A percentile compares a stretch with the other conserved stretches of the same genome.
phyloP scores from a whole-genome alignment of 2,329 filamentous ascomycete species.

The Thermochaetoides dissita region DNA sequence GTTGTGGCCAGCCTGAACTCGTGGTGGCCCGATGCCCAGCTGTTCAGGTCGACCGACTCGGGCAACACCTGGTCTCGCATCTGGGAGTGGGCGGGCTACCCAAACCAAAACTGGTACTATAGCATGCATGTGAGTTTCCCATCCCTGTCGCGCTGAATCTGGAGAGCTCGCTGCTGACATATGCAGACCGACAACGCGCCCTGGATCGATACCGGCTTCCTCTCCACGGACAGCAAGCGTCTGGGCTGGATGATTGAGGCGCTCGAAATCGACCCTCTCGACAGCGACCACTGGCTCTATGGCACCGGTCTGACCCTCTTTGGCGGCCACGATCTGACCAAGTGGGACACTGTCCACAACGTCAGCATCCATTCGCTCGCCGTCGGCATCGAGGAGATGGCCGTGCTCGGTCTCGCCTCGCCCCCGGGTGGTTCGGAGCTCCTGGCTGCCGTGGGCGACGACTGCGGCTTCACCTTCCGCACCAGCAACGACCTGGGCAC shows the following conservation, averaged over 20 bases:
- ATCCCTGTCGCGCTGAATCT: too few relatives aligned
- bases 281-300: slow-evolving; percentile 47
- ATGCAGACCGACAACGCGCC: slow-evolving; percentile 33
- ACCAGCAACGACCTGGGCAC: slow-evolving; percentile 24
- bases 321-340: slow-evolving; percentile 36
- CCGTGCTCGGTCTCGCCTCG: slow-evolving; percentile 34
- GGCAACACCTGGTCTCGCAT: slow-evolving; percentile 39
- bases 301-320: slow-evolving; percentile 34
- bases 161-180: not conserved
- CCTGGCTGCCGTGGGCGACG: slow-evolving; percentile 36
- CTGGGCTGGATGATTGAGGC: slow-evolving; percentile 50
- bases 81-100: slow-evolving; percentile 37
- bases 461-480: slow-evolving; percentile 36
- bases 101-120: slow-evolving; percentile 32
- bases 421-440: slow-evolving; percentile 36
- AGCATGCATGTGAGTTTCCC: slow-evolving; percentile 9
- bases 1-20: slow-evolving; percentile 43
- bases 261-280: slow-evolving; percentile 42
- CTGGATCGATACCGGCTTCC: slow-evolving; percentile 37
- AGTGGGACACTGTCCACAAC: slow-evolving; percentile 37
- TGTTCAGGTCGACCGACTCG: slow-evolving; percentile 41
- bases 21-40: slow-evolving; percentile 44
- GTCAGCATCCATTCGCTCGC: slow-evolving; percentile 37
- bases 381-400: slow-evolving; percentile 40
- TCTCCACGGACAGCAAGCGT: slow-evolving; percentile 32